These are phyloP conservation scores for Aspergillus japonicus DNA, from an alignment of 2,329 filamentous ascomycete genomes.

Conservation along the genomic window DNA sequence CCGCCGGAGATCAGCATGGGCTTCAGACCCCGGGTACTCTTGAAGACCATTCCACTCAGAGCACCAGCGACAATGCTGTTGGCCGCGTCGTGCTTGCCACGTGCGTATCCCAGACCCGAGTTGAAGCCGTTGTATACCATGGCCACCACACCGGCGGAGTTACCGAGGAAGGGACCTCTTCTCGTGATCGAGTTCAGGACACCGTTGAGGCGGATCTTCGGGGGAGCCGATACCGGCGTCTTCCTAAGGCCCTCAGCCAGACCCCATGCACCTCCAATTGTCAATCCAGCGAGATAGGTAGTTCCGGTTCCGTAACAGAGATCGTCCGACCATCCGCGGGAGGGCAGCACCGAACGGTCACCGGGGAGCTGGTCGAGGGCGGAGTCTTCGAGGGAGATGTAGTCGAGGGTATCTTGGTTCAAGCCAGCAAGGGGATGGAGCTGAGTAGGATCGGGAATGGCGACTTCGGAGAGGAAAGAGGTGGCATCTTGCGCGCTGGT, in stretches of 20 bases:
- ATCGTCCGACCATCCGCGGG: constrained; percentile 95
- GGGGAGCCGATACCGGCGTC: constrained; percentile 67
- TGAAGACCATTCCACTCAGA: constrained; percentile 91
- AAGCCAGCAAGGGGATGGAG: constrained; percentile 92
- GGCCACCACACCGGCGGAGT: constrained; percentile 91
- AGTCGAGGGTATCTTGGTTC: constrained; percentile 90
- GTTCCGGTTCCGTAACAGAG: constrained; percentile 96
- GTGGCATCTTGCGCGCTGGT: constrained; percentile 75
- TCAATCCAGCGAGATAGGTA: constrained; percentile 85
- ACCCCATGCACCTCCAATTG: constrained; percentile 87
- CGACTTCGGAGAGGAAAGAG: constrained; percentile 74
- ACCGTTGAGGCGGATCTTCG: constrained; percentile 89
- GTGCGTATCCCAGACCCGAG: constrained; percentile 72
- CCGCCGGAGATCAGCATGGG: constrained; percentile 94
- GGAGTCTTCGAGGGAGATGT: constrained; percentile 90
- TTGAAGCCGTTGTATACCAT: constrained; percentile 96
- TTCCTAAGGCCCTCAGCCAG: constrained; percentile 83
- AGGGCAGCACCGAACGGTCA: constrained; percentile 82
- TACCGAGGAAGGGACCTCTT: constrained; percentile 90
- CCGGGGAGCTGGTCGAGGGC: constrained; percentile 82
- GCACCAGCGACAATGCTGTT: constrained; percentile 86
- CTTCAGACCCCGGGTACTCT: constrained; percentile 84
- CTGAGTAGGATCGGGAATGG: constrained; percentile 80
- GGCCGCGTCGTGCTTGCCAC: constrained; percentile 83
- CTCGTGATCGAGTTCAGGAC: constrained; percentile 92